These are phyloP conservation scores for Melaleuca alternifolia DNA, from an alignment of 345 rosid species.

Conservation along the genomic window DNA sequence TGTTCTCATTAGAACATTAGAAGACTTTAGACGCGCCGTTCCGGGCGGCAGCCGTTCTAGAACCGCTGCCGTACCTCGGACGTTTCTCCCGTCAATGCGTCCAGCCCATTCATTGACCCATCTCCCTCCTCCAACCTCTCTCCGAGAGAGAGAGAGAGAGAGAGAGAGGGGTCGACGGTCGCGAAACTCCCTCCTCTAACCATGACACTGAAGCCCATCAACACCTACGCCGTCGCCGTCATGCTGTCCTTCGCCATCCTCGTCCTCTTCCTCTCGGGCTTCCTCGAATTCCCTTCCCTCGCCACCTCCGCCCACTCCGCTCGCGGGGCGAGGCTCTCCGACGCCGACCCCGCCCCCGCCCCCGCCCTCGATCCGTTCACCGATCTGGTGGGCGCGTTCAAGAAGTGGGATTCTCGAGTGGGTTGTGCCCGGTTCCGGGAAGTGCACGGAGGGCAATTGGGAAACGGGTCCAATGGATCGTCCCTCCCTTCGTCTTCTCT, in stretches of 20 bases:
- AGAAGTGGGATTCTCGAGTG: slow-evolving; percentile 69
- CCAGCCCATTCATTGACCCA: background rate
- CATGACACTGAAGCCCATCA: slow-evolving; percentile 59
- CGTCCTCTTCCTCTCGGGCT: slow-evolving; percentile 66
- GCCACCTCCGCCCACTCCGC: slow-evolving; percentile 18
- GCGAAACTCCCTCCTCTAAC: background rate
- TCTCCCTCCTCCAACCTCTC: background rate
- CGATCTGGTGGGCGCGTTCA: slow-evolving; percentile 40
- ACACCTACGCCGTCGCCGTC: slow-evolving; percentile 31
- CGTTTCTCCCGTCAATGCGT: background rate
- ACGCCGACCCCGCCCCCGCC: slow-evolving; percentile 1
- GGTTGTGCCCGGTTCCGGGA: slow-evolving; percentile 69
- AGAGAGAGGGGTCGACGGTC: background rate
- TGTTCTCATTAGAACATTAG: background rate
- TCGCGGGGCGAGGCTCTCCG: background rate
- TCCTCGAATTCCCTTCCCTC: slow-evolving; percentile 64
- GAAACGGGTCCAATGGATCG: slow-evolving; percentile 26
- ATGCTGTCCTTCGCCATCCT: slow-evolving; percentile 56
- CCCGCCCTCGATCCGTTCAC: slow-evolving; percentile 40
- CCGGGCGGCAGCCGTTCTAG: background rate
- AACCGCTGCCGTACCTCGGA: background rate
- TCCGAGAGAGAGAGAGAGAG: background rate
- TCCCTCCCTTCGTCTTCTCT: slow-evolving; percentile 43
- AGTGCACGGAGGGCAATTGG: slow-evolving; percentile 19
- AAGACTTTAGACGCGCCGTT: background rate